These are phyloP conservation scores for Nigrospora sphaerica DNA, from an alignment of 2,329 filamentous ascomycete species.

Conservation along the genomic window DNA sequence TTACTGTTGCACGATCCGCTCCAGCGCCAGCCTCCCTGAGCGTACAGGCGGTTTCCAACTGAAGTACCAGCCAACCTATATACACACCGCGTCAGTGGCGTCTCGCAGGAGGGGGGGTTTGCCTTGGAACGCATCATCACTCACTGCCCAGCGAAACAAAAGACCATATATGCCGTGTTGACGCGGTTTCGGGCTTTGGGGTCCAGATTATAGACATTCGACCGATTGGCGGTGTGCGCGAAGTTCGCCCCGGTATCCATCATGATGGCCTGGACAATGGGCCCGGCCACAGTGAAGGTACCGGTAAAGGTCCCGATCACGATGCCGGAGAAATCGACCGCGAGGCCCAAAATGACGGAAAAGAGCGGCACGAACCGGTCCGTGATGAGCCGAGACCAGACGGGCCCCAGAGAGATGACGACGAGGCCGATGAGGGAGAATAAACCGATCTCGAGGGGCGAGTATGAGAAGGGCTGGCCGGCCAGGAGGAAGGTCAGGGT, in stretches of 20 bases:
- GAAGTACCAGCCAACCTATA: slow-evolving; percentile 53
- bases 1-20: slow-evolving; percentile 35
- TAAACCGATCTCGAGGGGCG: slow-evolving; percentile 62
- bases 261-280: slow-evolving; percentile 63
- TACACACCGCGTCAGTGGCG: neutral
- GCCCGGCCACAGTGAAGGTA: slow-evolving; percentile 58
- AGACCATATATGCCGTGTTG: slow-evolving; percentile 78
- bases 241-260: slow-evolving; percentile 69
- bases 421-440: slow-evolving; percentile 73
- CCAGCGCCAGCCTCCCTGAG: slow-evolving; percentile 41
- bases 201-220: slow-evolving; percentile 63
- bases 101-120: no score
- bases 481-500: slow-evolving; percentile 75
- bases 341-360: slow-evolving; percentile 56
- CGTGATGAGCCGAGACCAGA: slow-evolving; percentile 64
- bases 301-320: slow-evolving; percentile 64
- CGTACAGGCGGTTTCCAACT: slow-evolving; percentile 47
- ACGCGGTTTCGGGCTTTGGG: slow-evolving; percentile 66
- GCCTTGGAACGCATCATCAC: neutral
- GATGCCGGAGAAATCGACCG: slow-evolving; percentile 53
- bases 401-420: slow-evolving; percentile 58
- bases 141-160: slow-evolving; percentile 63
- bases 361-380: slow-evolving; percentile 64
- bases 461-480: slow-evolving; percentile 60
- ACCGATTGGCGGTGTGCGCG: slow-evolving; percentile 65